Base-by-base conservation (phyloP, 2,329 filamentous ascomycete species). In the Phialocephala sp. region DNA sequence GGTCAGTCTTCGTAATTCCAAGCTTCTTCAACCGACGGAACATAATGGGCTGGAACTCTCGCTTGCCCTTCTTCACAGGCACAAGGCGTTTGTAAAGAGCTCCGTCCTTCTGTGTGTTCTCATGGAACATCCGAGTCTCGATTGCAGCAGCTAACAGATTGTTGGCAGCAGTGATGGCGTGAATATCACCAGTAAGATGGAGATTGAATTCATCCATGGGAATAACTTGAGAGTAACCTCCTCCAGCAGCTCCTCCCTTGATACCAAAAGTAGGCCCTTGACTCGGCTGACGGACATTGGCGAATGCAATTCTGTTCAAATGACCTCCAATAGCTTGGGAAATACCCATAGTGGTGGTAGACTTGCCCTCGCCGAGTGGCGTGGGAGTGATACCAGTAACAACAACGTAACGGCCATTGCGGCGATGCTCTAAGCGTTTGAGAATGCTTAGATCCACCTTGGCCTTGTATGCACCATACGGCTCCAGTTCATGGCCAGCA, bases 141-240 rank as follows among this genome's bases (percentile, higher is more conserved):
- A 99, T 96, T 41, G 95, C 95, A 62, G 95, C 95, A 54, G 95
- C 94, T 52, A 99, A 87, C 65, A 99, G 84, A 80, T 99, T 99
- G 85, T 98, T 99, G 43, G 95, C 95, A 35, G 94, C 94, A 61
- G 93, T 93, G 75, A 99, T 95, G 71, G 95, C 95, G 78, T 99
- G 95, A 64, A 99, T 98, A 77, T 99, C 95, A 74, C 95, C 95
- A 63, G 95, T 99, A 75, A 99, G 82, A 79, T 99, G 95, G 76
- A 99, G 83, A 81, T 99, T 99, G 84, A 99, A 99, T 79, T 99
- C 95, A 74, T 99, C 95, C 95, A 99, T 99, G 66, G 95, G 95
- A 74, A 99, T 98, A 76, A 99, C 95, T 79, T 99, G 95, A 79
- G 93, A 97, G 87, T 98, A 99, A 45, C 95, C 95, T 78, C 95